These are phyloP conservation scores for Domatiomyces catenatus DNA, from an alignment of 2,329 filamentous ascomycete species.

Conservation along the genomic window DNA sequence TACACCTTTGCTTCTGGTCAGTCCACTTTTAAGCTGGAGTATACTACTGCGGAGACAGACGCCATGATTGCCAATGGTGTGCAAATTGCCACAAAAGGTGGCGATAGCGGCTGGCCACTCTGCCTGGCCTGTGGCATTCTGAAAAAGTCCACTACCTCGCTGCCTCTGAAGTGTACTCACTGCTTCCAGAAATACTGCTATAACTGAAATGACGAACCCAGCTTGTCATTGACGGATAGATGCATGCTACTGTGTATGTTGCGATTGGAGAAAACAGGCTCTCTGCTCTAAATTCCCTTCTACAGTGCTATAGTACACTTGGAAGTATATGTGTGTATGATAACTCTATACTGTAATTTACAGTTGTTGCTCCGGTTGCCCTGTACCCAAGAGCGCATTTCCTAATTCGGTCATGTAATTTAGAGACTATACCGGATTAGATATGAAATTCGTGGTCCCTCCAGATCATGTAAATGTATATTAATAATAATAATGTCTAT, in stretches of 20 bases:
- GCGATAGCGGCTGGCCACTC: slow-evolving; percentile 5
- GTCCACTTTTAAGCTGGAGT: slow-evolving; percentile 6
- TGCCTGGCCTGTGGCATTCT: slow-evolving; percentile 15
- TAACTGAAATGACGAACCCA: neutral
- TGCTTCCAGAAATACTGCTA: slow-evolving; percentile 11
- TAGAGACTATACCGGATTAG: too few species aligned
- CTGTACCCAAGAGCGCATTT: neutral
- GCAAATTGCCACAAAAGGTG: slow-evolving; percentile 8
- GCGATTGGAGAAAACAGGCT: too few species aligned
- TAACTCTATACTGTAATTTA: too few species aligned
- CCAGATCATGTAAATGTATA: too few species aligned
- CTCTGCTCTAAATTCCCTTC: too few species aligned
- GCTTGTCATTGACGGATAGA: too few species aligned
- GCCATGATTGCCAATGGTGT: slow-evolving; percentile 14
- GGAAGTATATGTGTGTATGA: too few species aligned
- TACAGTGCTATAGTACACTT: too few species aligned
- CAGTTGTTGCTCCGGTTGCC: too few species aligned
- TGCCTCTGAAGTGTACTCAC: slow-evolving; percentile 8
- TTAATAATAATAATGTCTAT: too few species aligned
- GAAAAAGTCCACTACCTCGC: slow-evolving; percentile 7
- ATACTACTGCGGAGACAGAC: slow-evolving; percentile 3
- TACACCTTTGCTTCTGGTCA: slow-evolving; percentile 3
- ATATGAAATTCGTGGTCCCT: too few species aligned
- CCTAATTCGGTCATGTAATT: neutral
- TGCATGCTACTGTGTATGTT: too few species aligned